These are phyloP conservation scores for Gloeopeniophorella convolvens DNA, from an alignment of 768 basidiomycete genomes.

Conservation along the genomic window DNA sequence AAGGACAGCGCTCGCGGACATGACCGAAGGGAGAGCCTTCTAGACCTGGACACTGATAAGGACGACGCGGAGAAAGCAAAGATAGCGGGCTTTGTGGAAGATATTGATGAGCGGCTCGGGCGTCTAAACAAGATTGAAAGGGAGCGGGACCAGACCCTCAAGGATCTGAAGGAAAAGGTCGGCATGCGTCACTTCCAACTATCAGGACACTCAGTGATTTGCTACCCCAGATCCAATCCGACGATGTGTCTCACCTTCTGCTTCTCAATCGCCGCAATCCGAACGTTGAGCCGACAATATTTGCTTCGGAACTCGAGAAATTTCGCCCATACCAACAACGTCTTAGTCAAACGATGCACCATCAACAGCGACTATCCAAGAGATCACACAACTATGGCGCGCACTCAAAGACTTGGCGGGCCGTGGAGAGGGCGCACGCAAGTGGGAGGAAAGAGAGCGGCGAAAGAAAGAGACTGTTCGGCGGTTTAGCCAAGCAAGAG, in stretches of 20 bases:
- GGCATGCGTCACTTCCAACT: background rate
- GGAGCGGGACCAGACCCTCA: constrained; percentile 81
- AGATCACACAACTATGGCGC: constrained; percentile 70
- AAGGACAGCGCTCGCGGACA: constrained; percentile 41
- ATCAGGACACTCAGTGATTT: background rate
- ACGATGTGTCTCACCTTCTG: constrained; percentile 93
- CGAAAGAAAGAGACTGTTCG: constrained; percentile 68
- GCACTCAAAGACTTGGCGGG: constrained; percentile 65
- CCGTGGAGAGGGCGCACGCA: constrained; percentile 67
- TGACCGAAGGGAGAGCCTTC: constrained; percentile 37
- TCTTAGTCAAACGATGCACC: constrained; percentile 67
- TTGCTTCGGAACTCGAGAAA: constrained; percentile 92
- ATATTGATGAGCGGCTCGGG: constrained; percentile 74
- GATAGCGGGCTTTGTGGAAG: constrained; percentile 57
- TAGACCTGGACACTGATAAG: constrained; percentile 71
- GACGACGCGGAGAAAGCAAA: constrained; percentile 63
- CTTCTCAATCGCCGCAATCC: constrained; percentile 84
- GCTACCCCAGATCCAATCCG: constrained; percentile 69
- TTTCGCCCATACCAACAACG: constrained; percentile 89
- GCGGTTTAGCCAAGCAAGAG: constrained; percentile 68
- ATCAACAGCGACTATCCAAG: constrained; percentile 70
- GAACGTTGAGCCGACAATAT: constrained; percentile 78
- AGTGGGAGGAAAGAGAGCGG: constrained; percentile 79
- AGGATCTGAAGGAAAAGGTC: constrained; percentile 96
- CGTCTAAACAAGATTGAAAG: constrained; percentile 75